These are phyloP conservation scores for Saccharomyces pastorianus DNA, from an alignment of 1,139 yeast genomes.

Conservation along the genomic window DNA sequence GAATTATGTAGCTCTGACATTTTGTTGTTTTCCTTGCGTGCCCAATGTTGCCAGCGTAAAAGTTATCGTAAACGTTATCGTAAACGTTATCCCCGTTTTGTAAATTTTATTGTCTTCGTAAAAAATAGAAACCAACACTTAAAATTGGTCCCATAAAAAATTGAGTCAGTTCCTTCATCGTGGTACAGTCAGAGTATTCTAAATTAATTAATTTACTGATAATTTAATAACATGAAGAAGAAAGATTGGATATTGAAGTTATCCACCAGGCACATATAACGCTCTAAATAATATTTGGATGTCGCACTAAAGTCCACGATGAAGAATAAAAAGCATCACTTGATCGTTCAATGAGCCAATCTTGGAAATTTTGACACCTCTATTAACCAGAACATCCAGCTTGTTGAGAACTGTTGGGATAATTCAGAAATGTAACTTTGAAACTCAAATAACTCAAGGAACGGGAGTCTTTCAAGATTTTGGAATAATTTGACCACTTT, in stretches of 20 bases:
- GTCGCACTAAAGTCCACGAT: not conserved
- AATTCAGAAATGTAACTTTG: not conserved
- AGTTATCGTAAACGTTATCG: not conserved
- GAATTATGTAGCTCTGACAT: not conserved
- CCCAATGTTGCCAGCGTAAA: not conserved
- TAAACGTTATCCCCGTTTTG: not conserved
- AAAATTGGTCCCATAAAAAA: not conserved
- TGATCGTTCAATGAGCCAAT: slow-evolving; percentile 3
- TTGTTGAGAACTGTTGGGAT: not conserved
- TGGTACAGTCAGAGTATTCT: not conserved
- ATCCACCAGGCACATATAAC: not conserved
- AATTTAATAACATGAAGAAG: not conserved
- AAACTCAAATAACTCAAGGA: slow-evolving; percentile 1
- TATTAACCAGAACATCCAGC: not conserved
- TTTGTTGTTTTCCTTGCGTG: not conserved
- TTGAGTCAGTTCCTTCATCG: not conserved
- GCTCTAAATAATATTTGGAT: slow-evolving; percentile 1
- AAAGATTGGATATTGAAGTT: not conserved
- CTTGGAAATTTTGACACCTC: slow-evolving; percentile 1
- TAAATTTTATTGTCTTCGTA: slow-evolving; percentile 1
- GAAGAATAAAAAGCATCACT: slow-evolving; percentile 3
- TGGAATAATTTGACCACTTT: slow-evolving; percentile 1
- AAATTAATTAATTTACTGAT: not conserved
- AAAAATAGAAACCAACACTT: slow-evolving; percentile 1
- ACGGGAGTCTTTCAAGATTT: not conserved